These are phyloP conservation scores for Symbiodinium natans DNA, from an alignment of 73 alveolate species.

Conservation along the genomic window DNA sequence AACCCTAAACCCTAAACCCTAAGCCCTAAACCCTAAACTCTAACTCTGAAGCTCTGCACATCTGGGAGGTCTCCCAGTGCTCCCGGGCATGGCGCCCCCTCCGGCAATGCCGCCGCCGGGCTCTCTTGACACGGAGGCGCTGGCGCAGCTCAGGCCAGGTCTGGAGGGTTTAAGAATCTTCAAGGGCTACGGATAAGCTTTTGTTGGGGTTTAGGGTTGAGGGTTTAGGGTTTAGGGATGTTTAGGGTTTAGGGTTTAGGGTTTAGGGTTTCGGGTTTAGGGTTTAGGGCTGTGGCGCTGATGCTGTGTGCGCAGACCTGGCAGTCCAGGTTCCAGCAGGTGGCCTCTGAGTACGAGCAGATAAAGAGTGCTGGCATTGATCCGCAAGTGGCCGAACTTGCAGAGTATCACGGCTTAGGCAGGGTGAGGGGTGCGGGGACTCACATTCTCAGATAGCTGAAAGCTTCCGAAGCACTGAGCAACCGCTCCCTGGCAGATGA, in stretches of 20 bases:
- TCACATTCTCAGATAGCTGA: too few species aligned
- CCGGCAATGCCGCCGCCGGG: constrained; percentile 64
- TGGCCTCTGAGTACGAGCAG: constrained; percentile 90
- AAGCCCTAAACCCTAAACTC: too few species aligned
- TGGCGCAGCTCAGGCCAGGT: constrained; percentile 67
- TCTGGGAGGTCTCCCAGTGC: background rate
- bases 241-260: too few species aligned
- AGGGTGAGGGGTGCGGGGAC: background rate
- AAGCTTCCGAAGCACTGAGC: background rate
- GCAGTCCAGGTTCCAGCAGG: constrained; percentile 86
- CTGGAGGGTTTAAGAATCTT: background rate
- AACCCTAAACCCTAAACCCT: too few species aligned
- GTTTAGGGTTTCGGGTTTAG: background rate
- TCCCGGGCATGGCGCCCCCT: background rate
- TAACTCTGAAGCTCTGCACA: too few species aligned
- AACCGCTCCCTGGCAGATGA: constrained; percentile 35
- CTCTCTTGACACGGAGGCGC: constrained; percentile 65
- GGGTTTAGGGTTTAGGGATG: too few species aligned
- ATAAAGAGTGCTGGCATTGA: constrained; percentile 83
- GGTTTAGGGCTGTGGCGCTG: too few species aligned
- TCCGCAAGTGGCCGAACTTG: constrained; percentile 79
- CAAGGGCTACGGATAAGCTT: background rate
- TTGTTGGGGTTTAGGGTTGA: too few species aligned
- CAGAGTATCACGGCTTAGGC: constrained; percentile 84
- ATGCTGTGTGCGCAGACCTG: too few species aligned